phyloP scores from a whole-genome alignment of 2,329 filamentous ascomycete species.

The Calonectria montana region DNA sequence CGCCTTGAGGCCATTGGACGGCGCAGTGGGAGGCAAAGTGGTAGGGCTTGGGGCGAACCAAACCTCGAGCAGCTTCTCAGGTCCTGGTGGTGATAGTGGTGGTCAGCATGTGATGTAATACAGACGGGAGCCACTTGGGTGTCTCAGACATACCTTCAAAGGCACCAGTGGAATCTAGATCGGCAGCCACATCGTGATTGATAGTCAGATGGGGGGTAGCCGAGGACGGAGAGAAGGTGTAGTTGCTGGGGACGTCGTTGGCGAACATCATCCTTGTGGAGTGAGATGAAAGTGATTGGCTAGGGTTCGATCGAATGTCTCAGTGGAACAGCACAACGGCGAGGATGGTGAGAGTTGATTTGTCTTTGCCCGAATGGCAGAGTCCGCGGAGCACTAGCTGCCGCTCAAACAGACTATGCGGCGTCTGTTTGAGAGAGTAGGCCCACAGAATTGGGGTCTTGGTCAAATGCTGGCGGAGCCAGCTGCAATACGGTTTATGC shows the following conservation, averaged over 20 bases:
- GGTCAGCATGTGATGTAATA: constrained; percentile 20
- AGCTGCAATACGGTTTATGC: constrained; percentile 71
- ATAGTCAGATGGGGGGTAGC: constrained; percentile 93
- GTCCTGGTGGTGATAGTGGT: constrained; percentile 63
- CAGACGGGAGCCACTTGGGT: background rate
- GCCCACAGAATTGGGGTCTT: constrained; percentile 81
- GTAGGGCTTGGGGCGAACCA: constrained; percentile 91
- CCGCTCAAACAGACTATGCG: constrained; percentile 96
- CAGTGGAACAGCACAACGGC: background rate
- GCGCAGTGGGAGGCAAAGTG: constrained; percentile 76
- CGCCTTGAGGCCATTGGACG: constrained; percentile 84
- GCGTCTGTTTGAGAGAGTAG: constrained; percentile 97
- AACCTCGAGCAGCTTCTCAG: constrained; percentile 97
- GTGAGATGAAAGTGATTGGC: constrained; percentile 29
- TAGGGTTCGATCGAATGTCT: constrained; percentile 18
- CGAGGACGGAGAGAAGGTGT: constrained; percentile 84
- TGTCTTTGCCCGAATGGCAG: constrained; percentile 52
- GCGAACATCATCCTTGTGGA: constrained; percentile 74
- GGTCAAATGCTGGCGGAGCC: constrained; percentile 84
- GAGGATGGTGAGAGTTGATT: background rate
- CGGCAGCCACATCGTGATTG: constrained; percentile 93
- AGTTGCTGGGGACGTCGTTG: constrained; percentile 82
- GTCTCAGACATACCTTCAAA: constrained; percentile 77
- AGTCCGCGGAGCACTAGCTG: constrained; percentile 95
- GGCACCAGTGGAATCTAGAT: constrained; percentile 93